These are phyloP conservation scores for Venturiaceae sp. DNA, from an alignment of 2,329 filamentous ascomycete species.

Conservation along the genomic window DNA sequence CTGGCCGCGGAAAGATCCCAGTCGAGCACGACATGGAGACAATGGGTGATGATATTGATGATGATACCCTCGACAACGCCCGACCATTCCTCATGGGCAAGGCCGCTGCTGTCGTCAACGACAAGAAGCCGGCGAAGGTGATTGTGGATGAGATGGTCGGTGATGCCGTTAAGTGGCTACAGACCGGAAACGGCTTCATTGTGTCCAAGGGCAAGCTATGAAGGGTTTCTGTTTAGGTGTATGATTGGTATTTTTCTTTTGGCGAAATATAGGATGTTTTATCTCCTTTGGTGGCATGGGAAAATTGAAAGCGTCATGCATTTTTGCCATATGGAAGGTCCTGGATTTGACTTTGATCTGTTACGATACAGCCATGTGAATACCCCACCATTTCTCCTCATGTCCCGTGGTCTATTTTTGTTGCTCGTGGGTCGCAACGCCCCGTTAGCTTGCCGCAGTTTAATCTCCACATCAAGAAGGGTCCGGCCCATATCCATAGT, in stretches of 20 bases:
- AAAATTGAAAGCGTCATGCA: background rate
- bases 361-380: too few relatives aligned
- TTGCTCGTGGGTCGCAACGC: background rate
- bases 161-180: constrained; percentile 65
- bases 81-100: constrained; percentile 94
- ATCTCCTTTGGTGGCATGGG: too few relatives aligned
- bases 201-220: constrained; percentile 15
- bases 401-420: background rate
- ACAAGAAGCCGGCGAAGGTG: constrained; percentile 81
- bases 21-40: constrained; percentile 92
- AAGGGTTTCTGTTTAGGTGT: background rate
- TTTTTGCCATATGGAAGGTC: too few relatives aligned
- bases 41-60: constrained; percentile 54
- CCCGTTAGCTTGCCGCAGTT: background rate
- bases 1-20: constrained; percentile 78
- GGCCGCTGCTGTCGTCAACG: constrained; percentile 85
- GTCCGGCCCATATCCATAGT: background rate
- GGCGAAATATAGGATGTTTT: background rate
- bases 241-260: background rate
- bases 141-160: constrained; percentile 91
- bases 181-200: constrained; percentile 56
- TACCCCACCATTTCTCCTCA: background rate
- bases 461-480: background rate
- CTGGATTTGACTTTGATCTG: too few relatives aligned
- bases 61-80: constrained; percentile 86